phyloP scores from a whole-genome alignment of 345 rosid species.

The Pistacia integerrima region DNA sequence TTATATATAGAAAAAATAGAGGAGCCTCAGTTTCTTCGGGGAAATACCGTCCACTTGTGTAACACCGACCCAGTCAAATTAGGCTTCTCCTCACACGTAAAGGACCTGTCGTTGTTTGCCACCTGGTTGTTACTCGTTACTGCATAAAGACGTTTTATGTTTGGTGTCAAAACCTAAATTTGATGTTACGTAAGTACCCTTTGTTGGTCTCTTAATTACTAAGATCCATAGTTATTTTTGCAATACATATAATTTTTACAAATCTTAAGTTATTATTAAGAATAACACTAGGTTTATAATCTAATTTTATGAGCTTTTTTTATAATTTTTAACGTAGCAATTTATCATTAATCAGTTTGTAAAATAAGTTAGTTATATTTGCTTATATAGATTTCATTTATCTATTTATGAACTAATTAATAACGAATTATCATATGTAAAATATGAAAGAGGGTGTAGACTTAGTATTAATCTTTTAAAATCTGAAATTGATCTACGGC shows the following conservation, averaged over 20 bases:
- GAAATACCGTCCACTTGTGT: not conserved
- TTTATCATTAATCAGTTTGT: too few species aligned
- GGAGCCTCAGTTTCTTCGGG: not conserved
- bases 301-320: too few species aligned
- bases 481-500: slow-evolving; percentile 4
- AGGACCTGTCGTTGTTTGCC: slow-evolving; percentile 1
- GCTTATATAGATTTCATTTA: too few species aligned
- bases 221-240: not conserved
- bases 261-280: too few species aligned
- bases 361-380: too few species aligned
- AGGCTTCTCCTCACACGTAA: not conserved
- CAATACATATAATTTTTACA: too few species aligned
- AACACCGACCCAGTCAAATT: slow-evolving; percentile 8
- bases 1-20: not conserved
- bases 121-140: not conserved
- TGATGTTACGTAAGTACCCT: not conserved
- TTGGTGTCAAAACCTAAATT: not conserved
- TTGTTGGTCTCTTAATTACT: not conserved
- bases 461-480: too few species aligned
- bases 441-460: too few species aligned
- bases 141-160: not conserved
- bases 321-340: too few species aligned
- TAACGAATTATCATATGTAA: too few species aligned
- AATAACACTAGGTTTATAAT: too few species aligned
- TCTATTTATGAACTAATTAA: too few species aligned